Evolutionary conservation across 495 filamentous ascomycete genomes (phyloP), one percentile per base, ranked within the genome.

Genomic region (Peziza echinospora): DNA sequence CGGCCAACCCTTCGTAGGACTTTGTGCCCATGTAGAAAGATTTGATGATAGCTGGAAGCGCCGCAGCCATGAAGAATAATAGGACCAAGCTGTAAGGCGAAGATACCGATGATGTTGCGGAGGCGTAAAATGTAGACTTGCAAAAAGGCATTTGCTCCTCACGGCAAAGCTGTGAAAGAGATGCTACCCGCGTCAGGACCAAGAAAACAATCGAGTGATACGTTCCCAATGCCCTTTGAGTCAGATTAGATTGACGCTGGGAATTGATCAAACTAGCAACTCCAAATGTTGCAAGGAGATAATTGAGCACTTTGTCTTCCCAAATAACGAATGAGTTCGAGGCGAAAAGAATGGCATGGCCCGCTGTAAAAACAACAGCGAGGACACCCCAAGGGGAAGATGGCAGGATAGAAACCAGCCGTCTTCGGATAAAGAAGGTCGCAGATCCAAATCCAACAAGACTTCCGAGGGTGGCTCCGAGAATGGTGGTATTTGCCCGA

Each of bases 141-240:
- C 89, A 99, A 64, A 78, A 83, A 1, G 91, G 89, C 83, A 94
- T 93, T 62, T 96, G 89, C 60, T 99, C 89, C 60, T 99, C 89
- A 46, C 89, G 80, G 58, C 89, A 99, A 24, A 96, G 76, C 49
- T 84, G 81, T 19, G 91, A 94, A 50, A 92, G 74, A 10, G 84
- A 91, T 3, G 85, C 80, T 5, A 91, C 8, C 26, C 87, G 76
- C 41, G 77, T 79, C n/a, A 93, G 68, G 24, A 81, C 56, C 48
- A 87, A 68, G 60, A 99, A 96, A 4, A 83, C 62, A 40, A 84
- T 57, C 0, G 89, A 87, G 60, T 97, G 84, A 50, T 82, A 84
- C 4, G 80, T 67, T 45, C 81, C 83, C 2, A 93, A 55, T 23
- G 75, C 69, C 44, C 81, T 72, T 54, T 87, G 79, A 2, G 66